These are phyloP conservation scores for Fusarium scirpi DNA, from an alignment of 2,329 filamentous ascomycete species.

Conservation along the genomic window DNA sequence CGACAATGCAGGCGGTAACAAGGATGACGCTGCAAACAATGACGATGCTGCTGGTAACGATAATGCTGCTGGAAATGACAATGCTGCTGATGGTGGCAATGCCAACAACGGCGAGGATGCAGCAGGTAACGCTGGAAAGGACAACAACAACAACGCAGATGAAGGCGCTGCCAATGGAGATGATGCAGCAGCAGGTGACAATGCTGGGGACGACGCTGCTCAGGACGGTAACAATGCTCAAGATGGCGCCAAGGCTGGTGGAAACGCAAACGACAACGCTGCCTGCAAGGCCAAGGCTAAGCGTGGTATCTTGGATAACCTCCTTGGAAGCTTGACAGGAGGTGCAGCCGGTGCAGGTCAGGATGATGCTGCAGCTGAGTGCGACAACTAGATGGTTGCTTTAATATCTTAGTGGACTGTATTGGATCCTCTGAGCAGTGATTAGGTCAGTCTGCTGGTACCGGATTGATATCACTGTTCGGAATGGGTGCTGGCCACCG, in stretches of 20 bases:
- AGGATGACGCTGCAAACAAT: not conserved
- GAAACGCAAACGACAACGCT: not conserved
- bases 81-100: not conserved
- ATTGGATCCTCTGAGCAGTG: not conserved
- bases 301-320: not conserved
- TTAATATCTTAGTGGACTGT: too few relatives aligned
- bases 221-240: not conserved
- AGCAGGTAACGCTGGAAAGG: not conserved
- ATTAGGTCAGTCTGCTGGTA: not conserved
- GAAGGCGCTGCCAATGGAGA: not conserved
- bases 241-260: not conserved
- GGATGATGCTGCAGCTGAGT: not conserved
- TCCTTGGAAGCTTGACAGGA: not conserved
- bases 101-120: not conserved
- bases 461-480: not conserved
- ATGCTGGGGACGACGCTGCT: not conserved
- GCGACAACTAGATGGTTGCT: not conserved
- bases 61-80: not conserved
- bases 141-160: not conserved
- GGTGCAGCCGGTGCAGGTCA: not conserved
- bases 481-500: constrained; percentile 18
- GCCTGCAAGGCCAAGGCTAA: not conserved
- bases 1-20: not conserved
- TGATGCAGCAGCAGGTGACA: not conserved
- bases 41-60: not conserved